Conservation (phyloP, 177 flowering plant species). For the Vitis hybrid region DNA sequence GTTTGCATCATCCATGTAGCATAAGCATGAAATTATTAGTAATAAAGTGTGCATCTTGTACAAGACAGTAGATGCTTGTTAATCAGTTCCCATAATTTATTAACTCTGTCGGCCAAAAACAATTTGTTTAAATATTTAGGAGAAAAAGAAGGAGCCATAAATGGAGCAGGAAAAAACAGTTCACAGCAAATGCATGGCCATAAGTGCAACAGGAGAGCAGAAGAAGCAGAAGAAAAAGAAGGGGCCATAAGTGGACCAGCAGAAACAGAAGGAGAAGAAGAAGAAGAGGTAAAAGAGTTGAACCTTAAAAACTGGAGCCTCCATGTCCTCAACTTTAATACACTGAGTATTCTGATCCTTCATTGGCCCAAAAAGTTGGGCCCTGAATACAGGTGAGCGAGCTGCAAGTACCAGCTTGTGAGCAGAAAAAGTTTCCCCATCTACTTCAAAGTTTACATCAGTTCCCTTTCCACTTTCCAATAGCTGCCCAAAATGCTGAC, state of each 20-base stretch:
- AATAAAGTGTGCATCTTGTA: too few species aligned
- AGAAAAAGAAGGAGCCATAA: neutral
- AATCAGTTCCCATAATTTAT: too few species aligned
- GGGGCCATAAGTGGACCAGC: neutral
- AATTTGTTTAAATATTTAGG: too few species aligned
- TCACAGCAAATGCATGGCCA: neutral
- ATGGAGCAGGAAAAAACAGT: neutral
- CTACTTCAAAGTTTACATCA: constrained; percentile 59
- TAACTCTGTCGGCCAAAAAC: too few species aligned
- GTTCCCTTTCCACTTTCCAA: constrained; percentile 60
- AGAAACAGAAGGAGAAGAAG: neutral
- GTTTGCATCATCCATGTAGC: too few species aligned
- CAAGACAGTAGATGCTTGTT: too few species aligned
- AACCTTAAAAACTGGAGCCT: constrained; percentile 72
- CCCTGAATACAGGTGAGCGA: constrained; percentile 75
- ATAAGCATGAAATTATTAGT: too few species aligned
- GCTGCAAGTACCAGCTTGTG: constrained; percentile 77
- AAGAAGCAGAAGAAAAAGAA: neutral
- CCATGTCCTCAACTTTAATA: constrained; percentile 62
- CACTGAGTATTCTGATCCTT: constrained; percentile 49
- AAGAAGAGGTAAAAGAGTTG: neutral
- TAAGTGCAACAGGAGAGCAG: neutral
- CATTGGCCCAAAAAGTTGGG: constrained; percentile 77
- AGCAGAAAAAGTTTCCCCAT: constrained; percentile 53
- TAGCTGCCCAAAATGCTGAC: constrained; percentile 57